Conservation (phyloP, 2,329 filamentous ascomycete species). For the Xylariaceae sp. region DNA sequence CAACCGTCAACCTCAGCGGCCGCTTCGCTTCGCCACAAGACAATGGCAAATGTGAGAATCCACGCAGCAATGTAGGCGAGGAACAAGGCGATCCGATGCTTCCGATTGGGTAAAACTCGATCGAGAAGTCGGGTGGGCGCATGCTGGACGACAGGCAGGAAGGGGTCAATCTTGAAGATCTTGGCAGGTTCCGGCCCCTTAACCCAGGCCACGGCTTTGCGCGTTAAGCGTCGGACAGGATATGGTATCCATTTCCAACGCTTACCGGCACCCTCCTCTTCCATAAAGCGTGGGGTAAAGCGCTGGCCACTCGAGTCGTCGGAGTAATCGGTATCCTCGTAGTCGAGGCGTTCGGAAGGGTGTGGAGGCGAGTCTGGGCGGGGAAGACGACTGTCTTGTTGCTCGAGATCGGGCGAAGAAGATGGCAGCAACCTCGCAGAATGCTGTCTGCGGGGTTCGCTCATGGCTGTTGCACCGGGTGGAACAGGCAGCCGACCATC, state of each 20-base stretch:
- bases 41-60: conserved; percentile 66
- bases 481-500: too few relatives aligned
- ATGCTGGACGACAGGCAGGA: conserved; percentile 66
- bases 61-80: conserved; percentile 62
- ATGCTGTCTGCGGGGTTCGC: conserved; percentile 5
- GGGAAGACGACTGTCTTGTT: conserved; percentile 20
- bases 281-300: conserved; percentile 58
- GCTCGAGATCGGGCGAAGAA: conserved; percentile 26
- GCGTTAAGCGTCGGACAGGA: conserved; percentile 47
- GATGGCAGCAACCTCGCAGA: conserved; percentile 6
- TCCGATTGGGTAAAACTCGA: conserved; percentile 56
- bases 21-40: conserved; percentile 62
- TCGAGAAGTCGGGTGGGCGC: conserved; percentile 64
- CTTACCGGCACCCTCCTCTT: conserved; percentile 52
- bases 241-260: conserved; percentile 59
- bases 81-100: conserved; percentile 58
- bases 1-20: conserved; percentile 64
- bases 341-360: conserved; percentile 38
- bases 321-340: conserved; percentile 44
- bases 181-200: conserved; percentile 55
- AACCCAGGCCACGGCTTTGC: conserved; percentile 48
- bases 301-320: conserved; percentile 37
- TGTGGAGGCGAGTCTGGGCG: conserved; percentile 27
- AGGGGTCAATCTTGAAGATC: conserved; percentile 51
- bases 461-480: conserved; percentile 11